phyloP scores from a whole-genome alignment of 495 filamentous ascomycete genomes.

The Podospora didyma region DNA sequence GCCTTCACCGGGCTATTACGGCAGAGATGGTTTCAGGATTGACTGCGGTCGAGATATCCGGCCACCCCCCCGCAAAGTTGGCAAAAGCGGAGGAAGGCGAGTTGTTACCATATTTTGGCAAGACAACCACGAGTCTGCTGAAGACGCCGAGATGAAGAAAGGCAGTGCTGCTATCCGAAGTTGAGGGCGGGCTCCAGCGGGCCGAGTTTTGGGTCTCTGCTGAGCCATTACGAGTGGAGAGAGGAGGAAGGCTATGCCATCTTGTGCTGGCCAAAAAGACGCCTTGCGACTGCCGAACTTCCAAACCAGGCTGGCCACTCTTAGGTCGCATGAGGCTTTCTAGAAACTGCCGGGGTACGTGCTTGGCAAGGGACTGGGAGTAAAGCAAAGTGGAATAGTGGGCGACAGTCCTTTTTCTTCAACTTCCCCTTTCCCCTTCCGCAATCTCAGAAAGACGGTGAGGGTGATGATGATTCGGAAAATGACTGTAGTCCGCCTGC shows the following conservation, averaged over 20 bases:
- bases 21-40: too few species aligned
- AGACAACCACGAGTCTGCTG: background rate
- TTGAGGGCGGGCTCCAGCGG: background rate
- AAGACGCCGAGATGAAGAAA: background rate
- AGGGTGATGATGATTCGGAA: too few species aligned
- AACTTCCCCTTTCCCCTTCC: too few species aligned
- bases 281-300: background rate
- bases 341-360: background rate
- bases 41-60: too few species aligned
- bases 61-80: too few species aligned
- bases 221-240: background rate
- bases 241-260: background rate
- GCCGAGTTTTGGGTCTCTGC: background rate
- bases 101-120: background rate
- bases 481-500: too few species aligned
- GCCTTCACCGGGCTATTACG: too few species aligned
- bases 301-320: background rate
- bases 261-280: background rate
- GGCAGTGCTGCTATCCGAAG: background rate
- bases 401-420: background rate
- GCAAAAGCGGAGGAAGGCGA: background rate
- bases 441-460: too few species aligned
- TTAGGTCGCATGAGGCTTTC: background rate
- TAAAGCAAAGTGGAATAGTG: too few species aligned
- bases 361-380: background rate